A percentile compares a stretch with the other conserved stretches of the same genome.
phyloP scores from a whole-genome alignment of 2,329 filamentous ascomycete genomes.

The Cercospora nicotianae region DNA sequence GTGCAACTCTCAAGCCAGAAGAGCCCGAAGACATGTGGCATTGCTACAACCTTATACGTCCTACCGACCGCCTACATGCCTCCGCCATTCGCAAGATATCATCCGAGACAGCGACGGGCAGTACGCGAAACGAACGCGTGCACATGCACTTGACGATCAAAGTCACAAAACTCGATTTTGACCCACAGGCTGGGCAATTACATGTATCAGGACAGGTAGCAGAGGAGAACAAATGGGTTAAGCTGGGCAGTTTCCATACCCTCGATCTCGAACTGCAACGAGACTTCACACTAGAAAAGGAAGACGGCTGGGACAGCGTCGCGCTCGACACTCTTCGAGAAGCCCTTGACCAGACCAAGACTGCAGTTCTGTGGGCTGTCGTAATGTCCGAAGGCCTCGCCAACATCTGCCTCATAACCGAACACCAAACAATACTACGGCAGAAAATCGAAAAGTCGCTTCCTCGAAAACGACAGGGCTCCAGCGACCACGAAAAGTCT shows the following conservation, averaged over 20 bases:
- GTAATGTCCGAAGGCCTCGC: slow-evolving; percentile 89
- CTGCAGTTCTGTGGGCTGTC: slow-evolving; percentile 82
- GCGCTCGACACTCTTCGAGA: slow-evolving; percentile 76
- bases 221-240: slow-evolving; percentile 66
- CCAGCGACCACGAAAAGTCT: slow-evolving; percentile 62
- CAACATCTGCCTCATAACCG: slow-evolving; percentile 79
- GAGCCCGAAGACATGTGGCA: slow-evolving; percentile 81
- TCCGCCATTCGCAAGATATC: slow-evolving; percentile 66
- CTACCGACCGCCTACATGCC: slow-evolving; percentile 64
- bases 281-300: slow-evolving; percentile 85
- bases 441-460: slow-evolving; percentile 67
- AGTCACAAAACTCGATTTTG: slow-evolving; percentile 68
- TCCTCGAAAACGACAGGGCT: slow-evolving; percentile 66
- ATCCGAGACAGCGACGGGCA: slow-evolving; percentile 61
- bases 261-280: slow-evolving; percentile 83
- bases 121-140: slow-evolving; percentile 61
- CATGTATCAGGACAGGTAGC: slow-evolving; percentile 67
- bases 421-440: slow-evolving; percentile 74
- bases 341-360: slow-evolving; percentile 73
- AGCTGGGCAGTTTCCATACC: slow-evolving; percentile 67
- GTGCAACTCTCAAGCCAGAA: slow-evolving; percentile 66
- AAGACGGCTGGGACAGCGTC: slow-evolving; percentile 84
- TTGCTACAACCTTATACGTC: slow-evolving; percentile 70
- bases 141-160: slow-evolving; percentile 65
- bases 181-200: slow-evolving; percentile 65